Conservation (phyloP, 306 rosid species). For the Sophora flavescens region DNA sequence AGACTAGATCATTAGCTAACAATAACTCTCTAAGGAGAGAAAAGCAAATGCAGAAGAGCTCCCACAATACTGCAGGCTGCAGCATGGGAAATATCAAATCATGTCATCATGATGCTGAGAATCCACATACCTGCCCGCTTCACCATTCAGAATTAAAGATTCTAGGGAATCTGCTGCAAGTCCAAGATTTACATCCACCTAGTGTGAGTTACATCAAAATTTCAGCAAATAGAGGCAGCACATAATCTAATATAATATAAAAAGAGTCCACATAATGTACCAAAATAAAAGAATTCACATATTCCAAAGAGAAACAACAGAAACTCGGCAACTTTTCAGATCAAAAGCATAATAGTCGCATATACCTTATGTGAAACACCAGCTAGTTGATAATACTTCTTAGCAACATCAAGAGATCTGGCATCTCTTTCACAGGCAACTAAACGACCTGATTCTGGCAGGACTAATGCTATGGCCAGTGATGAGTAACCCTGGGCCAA, state of each 20-base stretch:
- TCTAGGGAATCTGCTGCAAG: slow-evolving; percentile 78
- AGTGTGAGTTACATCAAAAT: slow-evolving; percentile 15
- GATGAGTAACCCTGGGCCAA: slow-evolving; percentile 91
- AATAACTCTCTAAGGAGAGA: slow-evolving; percentile 7
- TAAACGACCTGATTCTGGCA: slow-evolving; percentile 88
- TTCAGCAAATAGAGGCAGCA: slow-evolving; percentile 1
- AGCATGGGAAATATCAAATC: slow-evolving; percentile 7
- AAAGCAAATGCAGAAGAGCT: slow-evolving; percentile 22
- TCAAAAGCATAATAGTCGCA: slow-evolving; percentile 39
- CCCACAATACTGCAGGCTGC: not conserved
- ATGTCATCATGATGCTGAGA: slow-evolving; percentile 13
- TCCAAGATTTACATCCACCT: slow-evolving; percentile 85
- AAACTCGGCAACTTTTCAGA: slow-evolving; percentile 31
- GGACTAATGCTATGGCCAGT: slow-evolving; percentile 83
- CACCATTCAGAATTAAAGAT: slow-evolving; percentile 77
- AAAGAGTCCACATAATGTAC: not conserved
- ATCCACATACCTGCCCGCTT: slow-evolving; percentile 75
- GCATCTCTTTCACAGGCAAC: slow-evolving; percentile 93
- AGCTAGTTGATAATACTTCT: slow-evolving; percentile 75
- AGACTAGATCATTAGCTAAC: slow-evolving; percentile 16
- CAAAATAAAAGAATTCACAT: not conserved
- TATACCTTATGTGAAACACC: slow-evolving; percentile 90
- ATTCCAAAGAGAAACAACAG: slow-evolving; percentile 5
- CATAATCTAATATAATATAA: slow-evolving; percentile 9
- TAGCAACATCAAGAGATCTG: slow-evolving; percentile 82